Percentiles rank a stretch among this genome's conserved stretches.
Evolutionary conservation across 2,329 filamentous ascomycete species (phyloP).

Genomic region (Cercospora beticola): DNA sequence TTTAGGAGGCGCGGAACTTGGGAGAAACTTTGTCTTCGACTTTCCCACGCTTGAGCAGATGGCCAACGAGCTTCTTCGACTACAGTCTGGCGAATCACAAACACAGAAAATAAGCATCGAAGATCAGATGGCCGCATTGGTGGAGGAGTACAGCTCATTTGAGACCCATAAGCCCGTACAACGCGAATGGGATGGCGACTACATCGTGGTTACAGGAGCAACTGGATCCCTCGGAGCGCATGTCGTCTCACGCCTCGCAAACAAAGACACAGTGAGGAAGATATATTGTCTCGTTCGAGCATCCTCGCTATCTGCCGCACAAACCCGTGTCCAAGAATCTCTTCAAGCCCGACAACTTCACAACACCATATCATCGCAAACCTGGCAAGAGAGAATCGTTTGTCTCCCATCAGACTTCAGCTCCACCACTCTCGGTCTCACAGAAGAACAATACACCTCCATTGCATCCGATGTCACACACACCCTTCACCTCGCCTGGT

Average conservation of each 20-base stretch:
- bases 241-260: slow-evolving; percentile 46
- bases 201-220: slow-evolving; percentile 55
- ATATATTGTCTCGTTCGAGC: slow-evolving; percentile 58
- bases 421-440: slow-evolving; percentile 31
- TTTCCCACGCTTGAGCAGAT: slow-evolving; percentile 52
- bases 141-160: slow-evolving; percentile 45
- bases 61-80: slow-evolving; percentile 45
- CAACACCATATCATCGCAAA: slow-evolving; percentile 25
- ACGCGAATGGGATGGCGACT: slow-evolving; percentile 6
- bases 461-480: slow-evolving; percentile 30
- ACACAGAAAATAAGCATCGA: slow-evolving; percentile 37
- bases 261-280: slow-evolving; percentile 31
- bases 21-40: slow-evolving; percentile 60
- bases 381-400: slow-evolving; percentile 18
- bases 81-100: slow-evolving; percentile 41
- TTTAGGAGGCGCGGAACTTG: slow-evolving; percentile 48
- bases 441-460: slow-evolving; percentile 22
- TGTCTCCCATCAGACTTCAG: slow-evolving; percentile 34
- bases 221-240: slow-evolving; percentile 66
- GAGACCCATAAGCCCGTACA: slow-evolving; percentile 25
- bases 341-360: slow-evolving; percentile 40
- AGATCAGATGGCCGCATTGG: slow-evolving; percentile 46
- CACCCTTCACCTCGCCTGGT: slow-evolving; percentile 43
- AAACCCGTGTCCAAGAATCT: slow-evolving; percentile 39
- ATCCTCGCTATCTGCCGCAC: slow-evolving; percentile 31